These are phyloP conservation scores for Cladosporium halotolerans DNA, from an alignment of 2,329 filamentous ascomycete species.

Conservation along the genomic window DNA sequence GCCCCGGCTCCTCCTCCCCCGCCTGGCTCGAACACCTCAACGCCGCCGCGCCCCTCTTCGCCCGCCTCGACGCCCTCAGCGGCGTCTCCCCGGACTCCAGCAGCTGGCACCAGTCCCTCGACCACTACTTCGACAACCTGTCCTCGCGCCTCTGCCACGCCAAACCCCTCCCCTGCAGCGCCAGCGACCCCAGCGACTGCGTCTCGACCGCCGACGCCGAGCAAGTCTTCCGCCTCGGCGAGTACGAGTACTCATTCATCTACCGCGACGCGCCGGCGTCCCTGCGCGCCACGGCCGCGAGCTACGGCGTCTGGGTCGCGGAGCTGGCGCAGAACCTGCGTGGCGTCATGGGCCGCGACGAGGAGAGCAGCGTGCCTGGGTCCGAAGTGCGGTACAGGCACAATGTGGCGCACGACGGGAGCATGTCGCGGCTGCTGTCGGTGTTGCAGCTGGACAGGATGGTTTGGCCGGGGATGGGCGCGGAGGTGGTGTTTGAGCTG, in stretches of 20 bases:
- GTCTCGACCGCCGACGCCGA: slow-evolving; percentile 58
- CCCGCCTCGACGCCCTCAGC: slow-evolving; percentile 59
- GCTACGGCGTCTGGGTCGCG: slow-evolving; percentile 67
- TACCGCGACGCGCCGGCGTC: slow-evolving; percentile 62
- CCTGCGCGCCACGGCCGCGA: slow-evolving; percentile 54
- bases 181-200: slow-evolving; percentile 48
- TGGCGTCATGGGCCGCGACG: slow-evolving; percentile 35
- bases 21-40: slow-evolving; percentile 61
- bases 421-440: slow-evolving; percentile 59
- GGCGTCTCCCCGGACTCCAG: slow-evolving; percentile 51
- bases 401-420: slow-evolving; percentile 77
- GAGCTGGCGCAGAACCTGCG: slow-evolving; percentile 64
- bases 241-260: slow-evolving; percentile 75
- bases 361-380: slow-evolving; percentile 27
- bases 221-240: slow-evolving; percentile 65
- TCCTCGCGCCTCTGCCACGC: slow-evolving; percentile 71
- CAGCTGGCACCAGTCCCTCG: slow-evolving; percentile 65
- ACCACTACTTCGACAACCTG: slow-evolving; percentile 82
- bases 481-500: slow-evolving; percentile 71
- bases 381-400: slow-evolving; percentile 55
- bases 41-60: slow-evolving; percentile 50
- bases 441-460: slow-evolving; percentile 68
- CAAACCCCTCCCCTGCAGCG: slow-evolving; percentile 64
- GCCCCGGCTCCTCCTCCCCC: slow-evolving; percentile 38
- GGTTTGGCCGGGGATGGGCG: slow-evolving; percentile 81